Conservation (phyloP, 257 asterid genomes). For the Fraxinus pennsylvanica region DNA sequence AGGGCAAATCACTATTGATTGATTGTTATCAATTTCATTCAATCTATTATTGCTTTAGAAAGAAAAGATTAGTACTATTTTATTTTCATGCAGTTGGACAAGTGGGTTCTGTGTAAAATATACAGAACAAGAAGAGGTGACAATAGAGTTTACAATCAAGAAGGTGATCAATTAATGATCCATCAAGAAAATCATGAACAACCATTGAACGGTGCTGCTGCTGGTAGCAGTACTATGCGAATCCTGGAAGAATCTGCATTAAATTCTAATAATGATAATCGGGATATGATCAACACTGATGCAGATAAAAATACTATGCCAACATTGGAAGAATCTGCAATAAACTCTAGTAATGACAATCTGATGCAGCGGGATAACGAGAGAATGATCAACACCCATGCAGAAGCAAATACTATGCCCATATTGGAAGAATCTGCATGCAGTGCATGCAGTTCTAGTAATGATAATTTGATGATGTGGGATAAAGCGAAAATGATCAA, state of each 20-base stretch:
- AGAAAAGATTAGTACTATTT: neutral
- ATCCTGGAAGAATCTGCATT: neutral
- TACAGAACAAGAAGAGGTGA: neutral
- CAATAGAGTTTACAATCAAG: neutral
- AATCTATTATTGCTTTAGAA: neutral
- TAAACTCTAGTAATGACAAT: no score
- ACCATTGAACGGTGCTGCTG: neutral
- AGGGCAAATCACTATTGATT: neutral
- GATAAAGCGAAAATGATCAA: no score
- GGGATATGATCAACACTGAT: no score
- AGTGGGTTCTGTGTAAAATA: neutral
- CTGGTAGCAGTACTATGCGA: neutral
- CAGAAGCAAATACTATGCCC: no score
- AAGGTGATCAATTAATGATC: neutral
- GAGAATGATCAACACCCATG: neutral
- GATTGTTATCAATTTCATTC: no score
- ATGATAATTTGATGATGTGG: no score
- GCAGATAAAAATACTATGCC: no score
- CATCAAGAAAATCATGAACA: neutral
- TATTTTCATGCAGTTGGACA: neutral
- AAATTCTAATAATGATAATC: no score
- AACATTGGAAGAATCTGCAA: neutral
- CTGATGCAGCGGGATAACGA: no score
- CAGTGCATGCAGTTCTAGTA: no score
- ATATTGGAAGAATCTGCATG: no score